Conservation (phyloP, 1,284 basidiomycete species). For the Somion occarium region DNA sequence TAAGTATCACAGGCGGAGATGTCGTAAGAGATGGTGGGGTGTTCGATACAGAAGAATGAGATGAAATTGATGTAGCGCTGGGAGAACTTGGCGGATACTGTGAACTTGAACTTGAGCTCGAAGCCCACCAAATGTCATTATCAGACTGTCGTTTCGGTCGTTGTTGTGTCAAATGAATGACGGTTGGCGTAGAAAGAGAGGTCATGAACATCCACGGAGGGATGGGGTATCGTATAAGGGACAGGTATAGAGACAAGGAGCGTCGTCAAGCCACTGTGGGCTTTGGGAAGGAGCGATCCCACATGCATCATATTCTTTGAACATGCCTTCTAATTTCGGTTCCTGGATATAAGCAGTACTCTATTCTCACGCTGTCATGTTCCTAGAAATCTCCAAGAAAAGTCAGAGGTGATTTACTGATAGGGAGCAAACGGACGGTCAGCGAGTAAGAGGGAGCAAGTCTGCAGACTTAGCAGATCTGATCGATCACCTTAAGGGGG, state of each 20-base stretch:
- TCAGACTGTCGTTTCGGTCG: slow-evolving; percentile 22
- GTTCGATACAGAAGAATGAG: slow-evolving; percentile 14
- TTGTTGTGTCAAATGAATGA: slow-evolving; percentile 21
- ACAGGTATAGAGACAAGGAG: slow-evolving; percentile 12
- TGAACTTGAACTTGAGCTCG: slow-evolving; percentile 13
- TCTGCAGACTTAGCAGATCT: too few relatives aligned
- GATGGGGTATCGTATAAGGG: slow-evolving; percentile 6
- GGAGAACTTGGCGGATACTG: slow-evolving; percentile 10
- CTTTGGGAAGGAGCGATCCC: slow-evolving; percentile 1
- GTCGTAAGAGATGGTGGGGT: slow-evolving; percentile 8
- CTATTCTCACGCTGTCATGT: not conserved
- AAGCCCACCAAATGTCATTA: slow-evolving; percentile 21
- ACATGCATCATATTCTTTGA: slow-evolving; percentile 12
- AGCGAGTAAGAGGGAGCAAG: too few relatives aligned
- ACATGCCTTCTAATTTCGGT: slow-evolving; percentile 17
- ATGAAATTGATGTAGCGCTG: slow-evolving; percentile 1
- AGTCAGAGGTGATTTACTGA: too few relatives aligned
- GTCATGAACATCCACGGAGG: slow-evolving; percentile 23
- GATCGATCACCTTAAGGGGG: too few relatives aligned
- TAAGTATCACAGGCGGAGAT: slow-evolving; percentile 5
- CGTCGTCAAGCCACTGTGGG: not conserved
- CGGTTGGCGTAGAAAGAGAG: slow-evolving; percentile 13
- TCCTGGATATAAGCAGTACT: not conserved
- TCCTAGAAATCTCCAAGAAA: too few relatives aligned
- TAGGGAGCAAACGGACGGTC: too few relatives aligned